These are phyloP conservation scores for Mucor circinelloides DNA, from an alignment of 371 early-diverging fungal genomes.

Conservation along the genomic window DNA sequence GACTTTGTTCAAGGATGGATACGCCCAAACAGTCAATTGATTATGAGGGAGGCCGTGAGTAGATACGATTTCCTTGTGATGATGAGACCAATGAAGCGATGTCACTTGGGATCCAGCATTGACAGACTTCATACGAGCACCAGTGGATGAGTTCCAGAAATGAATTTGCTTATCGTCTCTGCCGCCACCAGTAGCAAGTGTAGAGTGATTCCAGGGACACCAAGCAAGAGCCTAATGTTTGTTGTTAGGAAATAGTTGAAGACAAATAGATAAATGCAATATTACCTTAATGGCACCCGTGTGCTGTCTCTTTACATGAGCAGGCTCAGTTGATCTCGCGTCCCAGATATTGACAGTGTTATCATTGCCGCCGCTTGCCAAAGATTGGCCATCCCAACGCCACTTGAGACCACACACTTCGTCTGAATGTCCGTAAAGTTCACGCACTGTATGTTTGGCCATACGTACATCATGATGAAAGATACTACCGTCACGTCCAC, in stretches of 20 bases:
- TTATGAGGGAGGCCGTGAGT: constrained; percentile 94
- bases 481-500: constrained; percentile 89
- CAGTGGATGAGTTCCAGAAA: constrained; percentile 93
- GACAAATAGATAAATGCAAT: neutral
- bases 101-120: constrained; percentile 95
- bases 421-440: constrained; percentile 70
- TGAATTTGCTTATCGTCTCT: constrained; percentile 89
- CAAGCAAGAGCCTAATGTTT: constrained; percentile 89
- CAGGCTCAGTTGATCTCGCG: constrained; percentile 62
- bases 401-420: constrained; percentile 97
- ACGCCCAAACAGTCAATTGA: constrained; percentile 89
- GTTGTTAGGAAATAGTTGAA: constrained; percentile 14
- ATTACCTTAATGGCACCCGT: constrained; percentile 87
- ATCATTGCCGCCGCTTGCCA: constrained; percentile 99
- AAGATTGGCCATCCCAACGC: constrained; percentile 81
- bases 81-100: constrained; percentile 89
- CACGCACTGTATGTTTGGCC: constrained; percentile 71
- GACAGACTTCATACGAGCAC: constrained; percentile 65
- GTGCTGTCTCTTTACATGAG: constrained; percentile 76
- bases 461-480: constrained; percentile 94
- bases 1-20: constrained; percentile 79
- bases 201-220: constrained; percentile 96
- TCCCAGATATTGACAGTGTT: constrained; percentile 96
- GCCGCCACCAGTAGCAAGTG: constrained; percentile 98
- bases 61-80: constrained; percentile 91